phyloP scores from a whole-genome alignment of 75 land plant genomes.

The Larix kaempferi region DNA sequence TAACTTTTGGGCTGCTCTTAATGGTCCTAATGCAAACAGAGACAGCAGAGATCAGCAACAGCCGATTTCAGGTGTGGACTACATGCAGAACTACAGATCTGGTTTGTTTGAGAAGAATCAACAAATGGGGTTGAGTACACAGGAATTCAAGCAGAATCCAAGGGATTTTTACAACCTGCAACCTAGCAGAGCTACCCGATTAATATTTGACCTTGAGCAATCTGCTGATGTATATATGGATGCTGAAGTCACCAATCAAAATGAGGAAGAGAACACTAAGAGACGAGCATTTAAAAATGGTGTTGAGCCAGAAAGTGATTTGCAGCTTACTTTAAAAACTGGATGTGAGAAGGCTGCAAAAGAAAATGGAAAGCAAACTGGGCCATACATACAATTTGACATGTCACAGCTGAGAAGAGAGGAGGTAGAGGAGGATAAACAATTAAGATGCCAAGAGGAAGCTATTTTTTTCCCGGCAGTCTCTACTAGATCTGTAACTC shows the following conservation, averaged over 20 bases:
- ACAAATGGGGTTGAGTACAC: conserved; percentile 6
- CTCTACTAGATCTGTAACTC: not conserved
- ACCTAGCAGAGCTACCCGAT: conserved; percentile 23
- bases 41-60: conserved; percentile 11
- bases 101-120: conserved; percentile 17
- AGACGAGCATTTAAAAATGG: not conserved
- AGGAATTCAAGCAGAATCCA: conserved; percentile 14
- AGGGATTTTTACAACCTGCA: conserved; percentile 25
- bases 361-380: conserved; percentile 5
- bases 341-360: conserved; percentile 3
- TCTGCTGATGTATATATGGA: conserved; percentile 58
- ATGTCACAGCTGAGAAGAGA: not conserved
- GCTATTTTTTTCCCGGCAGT: not conserved
- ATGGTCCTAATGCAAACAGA: not conserved
- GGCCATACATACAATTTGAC: not conserved
- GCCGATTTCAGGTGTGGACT: conserved; percentile 8
- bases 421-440: not conserved
- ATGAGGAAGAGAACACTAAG: conserved; percentile 4
- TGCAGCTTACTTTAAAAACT: conserved; percentile 16
- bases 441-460: not conserved
- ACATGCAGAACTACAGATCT: not conserved
- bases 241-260: conserved; percentile 31
- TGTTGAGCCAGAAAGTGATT: conserved; percentile 18
- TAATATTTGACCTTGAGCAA: conserved; percentile 58
- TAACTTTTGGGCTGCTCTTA: not conserved